Evolutionary conservation across 2,329 filamentous ascomycete species (phyloP).

Genomic region (Colletotrichum lentis): DNA sequence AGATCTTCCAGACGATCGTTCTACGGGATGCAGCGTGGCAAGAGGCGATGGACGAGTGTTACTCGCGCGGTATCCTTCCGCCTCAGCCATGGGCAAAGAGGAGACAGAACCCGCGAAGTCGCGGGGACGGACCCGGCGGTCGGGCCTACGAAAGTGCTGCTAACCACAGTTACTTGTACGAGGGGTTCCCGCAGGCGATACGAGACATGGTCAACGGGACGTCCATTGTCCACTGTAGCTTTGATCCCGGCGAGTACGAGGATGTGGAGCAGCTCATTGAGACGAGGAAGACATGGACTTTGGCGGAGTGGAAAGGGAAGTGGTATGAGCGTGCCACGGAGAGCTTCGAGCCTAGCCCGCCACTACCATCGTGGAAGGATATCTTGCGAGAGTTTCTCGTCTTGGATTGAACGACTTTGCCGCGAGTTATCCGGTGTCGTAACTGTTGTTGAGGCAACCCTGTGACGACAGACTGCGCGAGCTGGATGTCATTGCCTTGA

Average conservation of each 20-base stretch:
- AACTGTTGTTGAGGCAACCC: too few relatives aligned
- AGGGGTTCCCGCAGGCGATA: conserved; percentile 5
- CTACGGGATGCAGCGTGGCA: conserved; percentile 22
- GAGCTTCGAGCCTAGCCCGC: background rate
- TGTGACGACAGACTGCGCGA: too few relatives aligned
- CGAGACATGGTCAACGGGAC: background rate
- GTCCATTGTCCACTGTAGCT: conserved; percentile 8
- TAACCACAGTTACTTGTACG: background rate
- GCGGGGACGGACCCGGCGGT: too few relatives aligned
- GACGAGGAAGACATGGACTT: background rate
- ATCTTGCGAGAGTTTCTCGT: too few relatives aligned
- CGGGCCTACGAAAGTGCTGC: background rate
- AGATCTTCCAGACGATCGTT: conserved; percentile 10
- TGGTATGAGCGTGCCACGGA: background rate
- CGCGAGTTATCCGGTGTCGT: too few relatives aligned
- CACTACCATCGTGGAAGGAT: background rate
- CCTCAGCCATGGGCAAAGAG: background rate
- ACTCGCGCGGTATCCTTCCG: background rate
- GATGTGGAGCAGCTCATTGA: conserved; percentile 6
- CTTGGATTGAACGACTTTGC: too few relatives aligned
- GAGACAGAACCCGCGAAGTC: background rate
- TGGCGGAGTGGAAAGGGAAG: background rate
- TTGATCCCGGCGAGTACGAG: background rate
- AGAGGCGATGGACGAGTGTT: background rate
- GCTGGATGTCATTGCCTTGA: too few relatives aligned